Evolutionary conservation across 2,329 filamentous ascomycete species (phyloP).

Genomic region (Fusarium succisae): DNA sequence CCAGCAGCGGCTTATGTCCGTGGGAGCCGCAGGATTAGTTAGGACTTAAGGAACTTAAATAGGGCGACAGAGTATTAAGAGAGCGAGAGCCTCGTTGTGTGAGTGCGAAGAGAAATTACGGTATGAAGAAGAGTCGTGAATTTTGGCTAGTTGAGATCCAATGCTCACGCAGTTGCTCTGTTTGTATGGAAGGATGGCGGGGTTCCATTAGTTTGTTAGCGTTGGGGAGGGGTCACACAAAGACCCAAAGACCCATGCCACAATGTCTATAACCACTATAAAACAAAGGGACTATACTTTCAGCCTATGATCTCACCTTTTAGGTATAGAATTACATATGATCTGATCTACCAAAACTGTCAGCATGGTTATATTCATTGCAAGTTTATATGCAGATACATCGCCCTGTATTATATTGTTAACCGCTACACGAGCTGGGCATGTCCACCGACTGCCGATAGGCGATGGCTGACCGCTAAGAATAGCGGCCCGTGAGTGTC

Average conservation of each 20-base stretch:
- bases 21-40: constrained; percentile 20
- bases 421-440: constrained; percentile 22
- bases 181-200: constrained; percentile 32
- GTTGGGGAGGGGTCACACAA: constrained; percentile 28
- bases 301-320: neutral
- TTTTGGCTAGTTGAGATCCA: constrained; percentile 28
- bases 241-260: constrained; percentile 18
- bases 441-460: neutral
- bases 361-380: neutral
- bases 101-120: constrained; percentile 20
- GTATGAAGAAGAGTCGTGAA: constrained; percentile 26
- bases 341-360: neutral
- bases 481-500: constrained; percentile 29
- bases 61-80: neutral
- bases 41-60: neutral
- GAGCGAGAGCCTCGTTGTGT: neutral
- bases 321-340: neutral
- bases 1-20: constrained; percentile 32
- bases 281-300: neutral
- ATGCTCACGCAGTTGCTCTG: constrained; percentile 26
- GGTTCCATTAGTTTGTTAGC: constrained; percentile 30
- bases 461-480: constrained; percentile 25
- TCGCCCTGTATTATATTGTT: neutral
- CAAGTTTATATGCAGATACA: neutral
- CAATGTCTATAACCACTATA: constrained; percentile 17